Conservation (phyloP, 495 filamentous ascomycete genomes). For the Daldinia grandis region DNA sequence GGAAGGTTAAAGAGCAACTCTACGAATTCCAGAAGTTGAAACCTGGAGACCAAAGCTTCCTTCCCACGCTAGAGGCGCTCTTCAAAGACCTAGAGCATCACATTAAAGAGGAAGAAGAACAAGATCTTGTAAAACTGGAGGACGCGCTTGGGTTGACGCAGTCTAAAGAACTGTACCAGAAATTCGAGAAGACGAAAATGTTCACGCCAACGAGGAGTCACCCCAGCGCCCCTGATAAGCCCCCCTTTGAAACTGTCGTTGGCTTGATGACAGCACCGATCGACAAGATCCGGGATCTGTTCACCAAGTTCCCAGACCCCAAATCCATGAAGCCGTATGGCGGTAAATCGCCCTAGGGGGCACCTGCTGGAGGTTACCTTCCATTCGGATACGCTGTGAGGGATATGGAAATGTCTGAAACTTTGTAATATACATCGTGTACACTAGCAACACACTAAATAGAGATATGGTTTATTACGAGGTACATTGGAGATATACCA, state of each 20-base stretch:
- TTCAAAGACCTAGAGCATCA: slow-evolving; percentile 61
- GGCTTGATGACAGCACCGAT: slow-evolving; percentile 59
- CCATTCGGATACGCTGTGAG: not conserved
- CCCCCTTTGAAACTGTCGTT: slow-evolving; percentile 59
- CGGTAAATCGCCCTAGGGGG: slow-evolving; percentile 3
- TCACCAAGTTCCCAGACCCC: slow-evolving; percentile 56
- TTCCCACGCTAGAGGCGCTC: slow-evolving; percentile 60
- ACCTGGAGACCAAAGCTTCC: slow-evolving; percentile 57
- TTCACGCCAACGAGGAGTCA: slow-evolving; percentile 68
- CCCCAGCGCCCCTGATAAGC: slow-evolving; percentile 57
- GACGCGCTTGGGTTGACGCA: slow-evolving; percentile 48
- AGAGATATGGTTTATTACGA: too few relatives aligned
- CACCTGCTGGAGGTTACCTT: not conserved
- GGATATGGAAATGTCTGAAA: too few relatives aligned
- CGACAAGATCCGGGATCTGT: slow-evolving; percentile 58
- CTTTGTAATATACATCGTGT: too few relatives aligned
- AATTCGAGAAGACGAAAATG: slow-evolving; percentile 67
- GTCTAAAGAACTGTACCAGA: slow-evolving; percentile 56
- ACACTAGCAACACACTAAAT: too few relatives aligned
- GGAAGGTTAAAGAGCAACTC: slow-evolving; percentile 69
- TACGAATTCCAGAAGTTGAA: slow-evolving; percentile 66
- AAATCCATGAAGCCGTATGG: slow-evolving; percentile 15
- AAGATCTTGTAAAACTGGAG: slow-evolving; percentile 67
- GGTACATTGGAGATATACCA: too few relatives aligned
- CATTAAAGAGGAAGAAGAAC: slow-evolving; percentile 66